Percentiles rank a stretch among this genome's conserved stretches.
phyloP scores from a whole-genome alignment of 1,284 basidiomycete species.

The Cystobasidium pallidum region DNA sequence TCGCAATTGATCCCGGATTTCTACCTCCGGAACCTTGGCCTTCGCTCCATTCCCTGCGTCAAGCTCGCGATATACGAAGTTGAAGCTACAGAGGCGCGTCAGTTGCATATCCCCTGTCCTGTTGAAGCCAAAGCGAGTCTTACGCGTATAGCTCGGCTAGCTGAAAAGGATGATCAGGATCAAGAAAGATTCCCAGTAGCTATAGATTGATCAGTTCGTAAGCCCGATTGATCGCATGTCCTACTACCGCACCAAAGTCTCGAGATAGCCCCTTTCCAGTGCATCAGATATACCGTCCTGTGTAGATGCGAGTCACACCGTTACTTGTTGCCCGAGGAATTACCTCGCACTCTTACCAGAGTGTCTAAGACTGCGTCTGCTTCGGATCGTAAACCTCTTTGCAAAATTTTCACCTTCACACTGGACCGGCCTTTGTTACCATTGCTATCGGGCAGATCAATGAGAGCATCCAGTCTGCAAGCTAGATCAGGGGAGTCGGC shows the following conservation, averaged over 20 bases:
- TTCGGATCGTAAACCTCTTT: slow-evolving; percentile 73
- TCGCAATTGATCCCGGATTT: slow-evolving; percentile 47
- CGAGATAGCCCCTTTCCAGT: slow-evolving; percentile 48
- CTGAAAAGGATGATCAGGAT: slow-evolving; percentile 50
- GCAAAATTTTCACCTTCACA: slow-evolving; percentile 65
- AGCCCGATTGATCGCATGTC: too few species aligned
- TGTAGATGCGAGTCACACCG: not conserved
- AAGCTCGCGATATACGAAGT: slow-evolving; percentile 6
- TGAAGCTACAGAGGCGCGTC: not conserved
- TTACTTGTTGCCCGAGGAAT: not conserved
- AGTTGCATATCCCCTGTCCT: slow-evolving; percentile 12
- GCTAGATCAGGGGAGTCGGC: slow-evolving; percentile 62
- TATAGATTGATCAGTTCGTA: too few species aligned
- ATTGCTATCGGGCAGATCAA: slow-evolving; percentile 52
- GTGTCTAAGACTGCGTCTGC: slow-evolving; percentile 77
- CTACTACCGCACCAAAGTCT: slow-evolving; percentile 47
- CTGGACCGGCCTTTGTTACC: slow-evolving; percentile 54
- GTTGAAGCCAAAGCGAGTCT: slow-evolving; percentile 8
- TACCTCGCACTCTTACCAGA: slow-evolving; percentile 62
- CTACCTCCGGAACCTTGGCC: slow-evolving; percentile 43
- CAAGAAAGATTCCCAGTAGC: slow-evolving; percentile 74
- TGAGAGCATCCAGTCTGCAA: slow-evolving; percentile 59
- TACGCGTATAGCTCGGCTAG: slow-evolving; percentile 52
- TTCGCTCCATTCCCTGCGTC: slow-evolving; percentile 21
- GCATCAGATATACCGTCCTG: slow-evolving; percentile 50